Base-by-base conservation (phyloP, 805 yeast species). In the Candida pseudofarinosa region DNA sequence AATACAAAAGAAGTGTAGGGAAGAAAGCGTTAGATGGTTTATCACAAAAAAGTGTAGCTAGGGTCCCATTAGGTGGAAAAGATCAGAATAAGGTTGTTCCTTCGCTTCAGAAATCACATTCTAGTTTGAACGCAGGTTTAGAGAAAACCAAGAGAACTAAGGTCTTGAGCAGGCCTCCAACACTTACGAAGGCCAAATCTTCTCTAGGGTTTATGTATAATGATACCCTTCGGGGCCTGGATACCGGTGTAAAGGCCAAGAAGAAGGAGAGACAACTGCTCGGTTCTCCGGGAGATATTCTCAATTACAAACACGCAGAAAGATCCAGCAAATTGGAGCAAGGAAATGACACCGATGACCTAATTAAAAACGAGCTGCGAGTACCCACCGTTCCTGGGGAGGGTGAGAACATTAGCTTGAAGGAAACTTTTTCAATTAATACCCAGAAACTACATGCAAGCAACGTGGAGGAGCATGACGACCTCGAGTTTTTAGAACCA, bases 61-160 rank as follows among this genome's bases (percentile, higher is more conserved):
- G 74, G 41, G 53, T 59, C 6, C 75, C 75, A 3, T 57, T 69
- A 38, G 69, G 72, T 3, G 74, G 74, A 1, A 69, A 69, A 44
- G 65, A 63, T 49, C 63, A 56, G 33, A 69, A 69, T 49, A 47
- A 47, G 32, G 47, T 48, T 15, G 34, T 56, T 19, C 62, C 64
- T 5, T 44, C 56, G 1, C 55, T 69, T 42, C 63, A 51, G 35
- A 56, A 71, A 39, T 63, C 71, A 3, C 59, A 62, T 35, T 51
- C 66, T 5, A 35, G 38, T 23, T 35, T 39, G 19, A 41, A 38
- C 19, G 14, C 32, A 15, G 13, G 26, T 8, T 19, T 19, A 4
- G 37, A 38, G 33, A 33, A 40, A 7, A 28, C 35, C 17, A 37
- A 42, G 43, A 38, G 40, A 36, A 42, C 31, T 35, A 19, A 30